Conservation (phyloP, 371 early-diverging fungal genomes). For the Mortierella sp. region DNA sequence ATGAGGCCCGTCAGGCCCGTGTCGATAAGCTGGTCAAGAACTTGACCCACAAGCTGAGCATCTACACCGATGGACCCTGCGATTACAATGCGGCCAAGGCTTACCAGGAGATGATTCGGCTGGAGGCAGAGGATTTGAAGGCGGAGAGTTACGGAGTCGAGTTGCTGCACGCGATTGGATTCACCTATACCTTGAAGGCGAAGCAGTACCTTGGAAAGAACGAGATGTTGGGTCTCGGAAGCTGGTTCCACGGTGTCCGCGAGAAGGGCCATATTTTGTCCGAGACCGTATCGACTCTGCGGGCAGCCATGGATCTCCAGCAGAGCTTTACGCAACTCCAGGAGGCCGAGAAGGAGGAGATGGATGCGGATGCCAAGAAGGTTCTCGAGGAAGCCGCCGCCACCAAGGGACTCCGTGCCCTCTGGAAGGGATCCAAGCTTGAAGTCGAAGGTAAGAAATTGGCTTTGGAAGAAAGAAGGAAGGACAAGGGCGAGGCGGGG, state of each 20-base stretch:
- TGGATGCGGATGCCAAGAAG: constrained; percentile 71
- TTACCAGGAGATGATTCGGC: constrained; percentile 75
- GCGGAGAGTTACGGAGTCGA: constrained; percentile 93
- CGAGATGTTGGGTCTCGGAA: constrained; percentile 80
- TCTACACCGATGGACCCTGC: constrained; percentile 79
- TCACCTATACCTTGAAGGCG: constrained; percentile 88
- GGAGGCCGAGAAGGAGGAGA: constrained; percentile 87
- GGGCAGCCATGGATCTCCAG: constrained; percentile 92
- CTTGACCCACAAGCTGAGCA: constrained; percentile 79
- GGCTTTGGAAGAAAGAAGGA: background rate
- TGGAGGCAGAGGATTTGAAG: constrained; percentile 92
- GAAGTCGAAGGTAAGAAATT: constrained; percentile 82
- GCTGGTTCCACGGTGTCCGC: constrained; percentile 73
- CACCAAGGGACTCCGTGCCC: constrained; percentile 86
- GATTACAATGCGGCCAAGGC: constrained; percentile 66
- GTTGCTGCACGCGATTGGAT: constrained; percentile 92
- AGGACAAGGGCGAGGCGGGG: background rate
- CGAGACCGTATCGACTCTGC: constrained; percentile 90
- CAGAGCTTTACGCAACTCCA: constrained; percentile 87
- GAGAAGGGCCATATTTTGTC: constrained; percentile 90
- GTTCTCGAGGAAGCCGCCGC: constrained; percentile 81
- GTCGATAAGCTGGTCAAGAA: constrained; percentile 80
- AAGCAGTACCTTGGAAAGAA: constrained; percentile 82
- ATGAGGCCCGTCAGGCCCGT: constrained; percentile 76
- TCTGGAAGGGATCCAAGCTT: constrained; percentile 94